Conservation (phyloP, 805 yeast species). For the Candida piceae region DNA sequence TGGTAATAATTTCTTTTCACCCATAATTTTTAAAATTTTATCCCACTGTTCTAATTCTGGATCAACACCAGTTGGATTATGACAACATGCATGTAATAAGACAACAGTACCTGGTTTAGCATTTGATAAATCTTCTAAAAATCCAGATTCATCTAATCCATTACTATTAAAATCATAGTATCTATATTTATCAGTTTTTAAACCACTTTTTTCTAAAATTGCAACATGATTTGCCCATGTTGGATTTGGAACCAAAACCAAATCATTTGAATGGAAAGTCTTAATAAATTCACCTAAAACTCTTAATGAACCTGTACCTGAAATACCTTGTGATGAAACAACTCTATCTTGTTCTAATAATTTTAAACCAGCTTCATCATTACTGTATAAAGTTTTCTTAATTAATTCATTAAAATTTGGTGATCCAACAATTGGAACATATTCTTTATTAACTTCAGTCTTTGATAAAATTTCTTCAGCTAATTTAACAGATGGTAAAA, state of each 20-base stretch:
- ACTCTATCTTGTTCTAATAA: slow-evolving; percentile 59
- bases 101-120: slow-evolving; percentile 60
- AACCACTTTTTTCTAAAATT: slow-evolving; percentile 70
- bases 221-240: slow-evolving; percentile 94
- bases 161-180: slow-evolving; percentile 65
- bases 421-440: slow-evolving; percentile 81
- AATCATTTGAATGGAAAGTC: slow-evolving; percentile 49
- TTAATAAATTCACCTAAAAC: slow-evolving; percentile 74
- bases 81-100: slow-evolving; percentile 90
- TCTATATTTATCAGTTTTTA: slow-evolving; percentile 55
- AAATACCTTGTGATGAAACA: slow-evolving; percentile 80
- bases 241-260: slow-evolving; percentile 75
- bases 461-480: slow-evolving; percentile 51
- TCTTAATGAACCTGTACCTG: slow-evolving; percentile 94
- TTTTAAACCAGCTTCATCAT: slow-evolving; percentile 50
- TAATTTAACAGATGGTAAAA: slow-evolving; percentile 66
- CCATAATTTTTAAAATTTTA: slow-evolving; percentile 59
- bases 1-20: slow-evolving; percentile 61
- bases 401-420: slow-evolving; percentile 63
- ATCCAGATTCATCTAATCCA: slow-evolving; percentile 58
- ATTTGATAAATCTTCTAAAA: slow-evolving; percentile 51
- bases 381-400: slow-evolving; percentile 65
- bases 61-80: slow-evolving; percentile 96
- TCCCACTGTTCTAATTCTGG: slow-evolving; percentile 81
- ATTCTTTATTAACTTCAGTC: slow-evolving; percentile 68